Conservation (phyloP, 1,284 basidiomycete species). For the Boletus hoseneyae region DNA sequence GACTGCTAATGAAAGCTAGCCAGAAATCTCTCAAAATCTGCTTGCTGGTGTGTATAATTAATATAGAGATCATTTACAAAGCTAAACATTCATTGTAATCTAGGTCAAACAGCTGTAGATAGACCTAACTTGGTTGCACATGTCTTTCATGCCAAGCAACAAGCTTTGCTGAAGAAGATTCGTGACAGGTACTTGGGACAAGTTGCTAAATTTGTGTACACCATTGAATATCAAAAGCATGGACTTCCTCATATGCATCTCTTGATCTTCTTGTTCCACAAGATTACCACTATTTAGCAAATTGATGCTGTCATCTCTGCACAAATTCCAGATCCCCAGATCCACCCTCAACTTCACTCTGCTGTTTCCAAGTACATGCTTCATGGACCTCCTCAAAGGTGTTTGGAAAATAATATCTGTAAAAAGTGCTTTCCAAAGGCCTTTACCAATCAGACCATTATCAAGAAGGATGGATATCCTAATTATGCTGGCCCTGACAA, state of each 20-base stretch:
- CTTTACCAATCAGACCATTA: too few relatives aligned
- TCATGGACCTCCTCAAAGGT: slow-evolving; percentile 11
- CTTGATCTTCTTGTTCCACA: slow-evolving; percentile 14
- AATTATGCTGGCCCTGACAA: slow-evolving; percentile 11
- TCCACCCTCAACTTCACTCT: slow-evolving; percentile 1
- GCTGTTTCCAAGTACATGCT: slow-evolving; percentile 4
- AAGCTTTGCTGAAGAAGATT: slow-evolving; percentile 33
- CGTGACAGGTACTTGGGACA: slow-evolving; percentile 8
- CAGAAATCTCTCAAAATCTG: slow-evolving; percentile 40
- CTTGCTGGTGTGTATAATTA: slow-evolving; percentile 20
- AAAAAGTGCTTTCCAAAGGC: slow-evolving; percentile 7
- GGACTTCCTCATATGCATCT: slow-evolving; percentile 34
- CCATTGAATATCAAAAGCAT: slow-evolving; percentile 17
- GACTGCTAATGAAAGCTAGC: slow-evolving; percentile 42
- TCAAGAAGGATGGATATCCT: slow-evolving; percentile 14
- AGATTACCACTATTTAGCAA: slow-evolving; percentile 2
- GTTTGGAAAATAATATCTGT: slow-evolving; percentile 5
- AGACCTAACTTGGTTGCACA: slow-evolving; percentile 43
- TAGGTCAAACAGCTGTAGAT: slow-evolving; percentile 38
- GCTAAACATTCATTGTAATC: neutral
- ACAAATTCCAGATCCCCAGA: neutral
- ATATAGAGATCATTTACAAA: neutral
- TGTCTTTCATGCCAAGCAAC: slow-evolving; percentile 44
- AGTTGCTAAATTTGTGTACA: slow-evolving; percentile 10
- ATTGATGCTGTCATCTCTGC: slow-evolving; percentile 8